These are phyloP conservation scores for Auriscalpium vulgare DNA, from an alignment of 768 basidiomycete species.

Conservation along the genomic window DNA sequence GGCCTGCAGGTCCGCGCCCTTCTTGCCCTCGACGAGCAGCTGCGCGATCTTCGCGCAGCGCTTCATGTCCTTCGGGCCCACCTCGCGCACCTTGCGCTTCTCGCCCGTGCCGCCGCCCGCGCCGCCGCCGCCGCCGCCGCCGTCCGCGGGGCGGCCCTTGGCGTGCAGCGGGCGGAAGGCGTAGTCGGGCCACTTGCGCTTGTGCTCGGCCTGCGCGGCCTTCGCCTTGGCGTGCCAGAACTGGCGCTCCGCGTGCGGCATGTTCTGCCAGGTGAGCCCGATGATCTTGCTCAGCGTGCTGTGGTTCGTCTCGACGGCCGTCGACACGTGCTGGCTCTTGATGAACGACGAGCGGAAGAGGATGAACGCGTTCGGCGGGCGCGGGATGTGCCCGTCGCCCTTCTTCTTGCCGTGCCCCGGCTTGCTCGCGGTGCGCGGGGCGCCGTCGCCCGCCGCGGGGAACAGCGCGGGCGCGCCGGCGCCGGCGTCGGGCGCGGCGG, in stretches of 20 bases:
- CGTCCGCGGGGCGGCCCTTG: slow-evolving; percentile 23
- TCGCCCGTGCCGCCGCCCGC: slow-evolving; percentile 25
- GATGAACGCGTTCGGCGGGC: slow-evolving; percentile 82
- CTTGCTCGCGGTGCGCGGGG: slow-evolving; percentile 26
- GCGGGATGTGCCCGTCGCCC: slow-evolving; percentile 69
- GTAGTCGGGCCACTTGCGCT: slow-evolving; percentile 68
- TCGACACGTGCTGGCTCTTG: slow-evolving; percentile 68
- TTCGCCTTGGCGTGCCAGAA: slow-evolving; percentile 75
- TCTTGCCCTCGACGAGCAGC: slow-evolving; percentile 38
- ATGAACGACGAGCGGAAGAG: slow-evolving; percentile 81
- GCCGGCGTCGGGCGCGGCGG: slow-evolving; percentile 34
- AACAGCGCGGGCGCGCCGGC: slow-evolving; percentile 47
- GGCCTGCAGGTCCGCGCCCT: slow-evolving; percentile 28
- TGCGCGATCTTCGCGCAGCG: slow-evolving; percentile 63
- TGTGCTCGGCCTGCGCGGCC: slow-evolving; percentile 64
- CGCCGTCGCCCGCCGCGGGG: slow-evolving; percentile 34
- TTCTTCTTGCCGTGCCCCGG: slow-evolving; percentile 61
- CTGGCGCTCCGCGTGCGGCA: slow-evolving; percentile 67
- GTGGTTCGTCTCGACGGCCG: slow-evolving; percentile 75
- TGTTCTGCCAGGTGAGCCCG: slow-evolving; percentile 74
- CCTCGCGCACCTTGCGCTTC: slow-evolving; percentile 55
- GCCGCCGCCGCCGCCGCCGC: too few species aligned
- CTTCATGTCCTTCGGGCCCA: slow-evolving; percentile 52
- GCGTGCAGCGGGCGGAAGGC: slow-evolving; percentile 59
- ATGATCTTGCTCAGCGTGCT: slow-evolving; percentile 81